These are phyloP conservation scores for Penicillium sp. DNA, from an alignment of 2,329 filamentous ascomycete genomes.

Conservation along the genomic window DNA sequence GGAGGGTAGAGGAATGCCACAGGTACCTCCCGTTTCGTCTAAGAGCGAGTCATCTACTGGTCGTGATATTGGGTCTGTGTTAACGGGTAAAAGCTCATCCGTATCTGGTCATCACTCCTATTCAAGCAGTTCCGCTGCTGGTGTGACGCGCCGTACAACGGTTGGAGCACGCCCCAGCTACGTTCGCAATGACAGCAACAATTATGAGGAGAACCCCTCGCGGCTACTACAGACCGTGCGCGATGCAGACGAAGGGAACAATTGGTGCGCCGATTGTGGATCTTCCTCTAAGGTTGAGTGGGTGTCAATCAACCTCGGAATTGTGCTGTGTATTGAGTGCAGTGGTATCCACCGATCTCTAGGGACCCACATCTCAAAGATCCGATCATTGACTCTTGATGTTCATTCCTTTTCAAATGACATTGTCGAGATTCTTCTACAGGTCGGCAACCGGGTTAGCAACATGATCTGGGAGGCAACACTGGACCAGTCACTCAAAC, in stretches of 20 bases:
- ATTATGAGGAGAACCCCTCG: slow-evolving; percentile 78
- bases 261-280: slow-evolving; percentile 90
- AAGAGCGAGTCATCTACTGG: slow-evolving; percentile 62
- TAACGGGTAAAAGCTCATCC: slow-evolving; percentile 84
- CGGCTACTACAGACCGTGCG: slow-evolving; percentile 84
- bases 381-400: slow-evolving; percentile 91
- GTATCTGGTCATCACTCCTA: slow-evolving; percentile 57
- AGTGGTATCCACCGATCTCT: slow-evolving; percentile 95
- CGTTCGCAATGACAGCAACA: slow-evolving; percentile 67
- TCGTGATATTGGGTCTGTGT: slow-evolving; percentile 86
- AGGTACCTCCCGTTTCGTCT: slow-evolving; percentile 45
- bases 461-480: slow-evolving; percentile 96
- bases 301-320: slow-evolving; percentile 97
- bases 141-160: slow-evolving; percentile 81
- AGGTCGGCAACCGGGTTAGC: slow-evolving; percentile 89
- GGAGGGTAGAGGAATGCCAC: slow-evolving; percentile 68
- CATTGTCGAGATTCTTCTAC: slow-evolving; percentile 88
- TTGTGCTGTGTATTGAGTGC: slow-evolving; percentile 96
- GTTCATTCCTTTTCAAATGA: slow-evolving; percentile 96
- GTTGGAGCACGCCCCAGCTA: slow-evolving; percentile 83
- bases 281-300: slow-evolving; percentile 93
- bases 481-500: slow-evolving; percentile 73
- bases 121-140: slow-evolving; percentile 45
- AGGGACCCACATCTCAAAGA: slow-evolving; percentile 96
- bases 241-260: slow-evolving; percentile 88